Evolutionary conservation across 2,329 filamentous ascomycete species (phyloP).

Genomic region (Fusarium virguliforme): DNA sequence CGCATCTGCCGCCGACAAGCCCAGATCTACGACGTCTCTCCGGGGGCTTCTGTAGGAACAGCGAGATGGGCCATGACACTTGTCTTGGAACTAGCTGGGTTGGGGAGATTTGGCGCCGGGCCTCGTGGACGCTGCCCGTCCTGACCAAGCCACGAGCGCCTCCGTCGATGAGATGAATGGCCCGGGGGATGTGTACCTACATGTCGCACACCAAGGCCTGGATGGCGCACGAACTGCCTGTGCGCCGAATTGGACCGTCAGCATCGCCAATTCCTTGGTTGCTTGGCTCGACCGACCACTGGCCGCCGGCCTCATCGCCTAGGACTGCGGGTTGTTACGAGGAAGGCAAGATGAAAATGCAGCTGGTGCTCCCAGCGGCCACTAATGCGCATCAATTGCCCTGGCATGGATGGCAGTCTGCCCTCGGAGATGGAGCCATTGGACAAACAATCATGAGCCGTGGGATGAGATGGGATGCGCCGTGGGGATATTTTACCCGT

Average conservation of each 20-base stretch:
- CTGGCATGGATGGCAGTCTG: conserved; percentile 35
- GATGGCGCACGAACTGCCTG: conserved; percentile 39
- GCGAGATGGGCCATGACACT: conserved; percentile 35
- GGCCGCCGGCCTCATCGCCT: conserved; percentile 28
- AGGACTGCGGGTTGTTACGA: conserved; percentile 21
- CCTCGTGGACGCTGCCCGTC: conserved; percentile 46
- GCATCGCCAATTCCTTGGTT: conserved; percentile 29
- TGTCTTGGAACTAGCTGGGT: conserved; percentile 40
- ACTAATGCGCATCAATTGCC: conserved; percentile 46
- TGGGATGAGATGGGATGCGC: conserved; percentile 26
- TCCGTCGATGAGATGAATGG: conserved; percentile 31
- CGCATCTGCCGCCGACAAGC: conserved; percentile 49
- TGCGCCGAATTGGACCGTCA: conserved; percentile 11
- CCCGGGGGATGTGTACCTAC: conserved; percentile 42
- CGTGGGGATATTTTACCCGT: conserved; percentile 25
- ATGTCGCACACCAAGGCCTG: conserved; percentile 40
- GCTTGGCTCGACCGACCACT: conserved; percentile 13
- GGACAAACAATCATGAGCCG: conserved; percentile 14
- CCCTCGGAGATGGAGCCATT: conserved; percentile 19
- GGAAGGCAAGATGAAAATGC: conserved; percentile 29
- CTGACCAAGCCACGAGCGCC: conserved; percentile 48
- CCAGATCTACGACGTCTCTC: conserved; percentile 37
- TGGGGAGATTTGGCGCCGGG: conserved; percentile 44
- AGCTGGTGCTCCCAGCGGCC: conserved; percentile 38
- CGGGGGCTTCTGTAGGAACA: conserved; percentile 45